Evolutionary conservation across 2,329 filamentous ascomycete genomes (phyloP).

Genomic region (Chaetothyriales sp.): DNA sequence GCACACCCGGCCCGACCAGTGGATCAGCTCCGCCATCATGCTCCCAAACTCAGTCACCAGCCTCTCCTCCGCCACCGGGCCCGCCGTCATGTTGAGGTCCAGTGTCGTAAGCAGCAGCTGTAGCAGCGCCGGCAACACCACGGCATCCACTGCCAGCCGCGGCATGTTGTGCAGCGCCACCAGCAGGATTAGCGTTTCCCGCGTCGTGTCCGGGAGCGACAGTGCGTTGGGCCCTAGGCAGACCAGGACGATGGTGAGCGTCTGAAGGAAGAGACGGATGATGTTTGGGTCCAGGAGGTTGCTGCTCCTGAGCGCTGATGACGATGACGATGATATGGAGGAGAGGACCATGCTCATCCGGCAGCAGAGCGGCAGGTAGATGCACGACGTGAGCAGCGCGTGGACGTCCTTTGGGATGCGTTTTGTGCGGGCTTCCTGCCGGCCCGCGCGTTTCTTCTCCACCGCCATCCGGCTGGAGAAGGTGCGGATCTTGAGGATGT

Average conservation of each 20-base stretch:
- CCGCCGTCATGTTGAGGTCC: slow-evolving; percentile 53
- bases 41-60: slow-evolving; percentile 62
- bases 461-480: slow-evolving; percentile 67
- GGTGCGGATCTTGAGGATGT: slow-evolving; percentile 74
- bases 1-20: slow-evolving; percentile 74
- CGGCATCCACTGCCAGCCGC: slow-evolving; percentile 46
- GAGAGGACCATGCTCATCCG: slow-evolving; percentile 51
- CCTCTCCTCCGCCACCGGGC: slow-evolving; percentile 44
- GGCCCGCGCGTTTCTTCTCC: slow-evolving; percentile 39
- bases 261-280: slow-evolving; percentile 70
- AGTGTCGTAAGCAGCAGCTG: slow-evolving; percentile 68
- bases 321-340: slow-evolving; percentile 2
- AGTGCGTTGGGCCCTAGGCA: slow-evolving; percentile 69
- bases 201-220: slow-evolving; percentile 49
- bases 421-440: slow-evolving; percentile 34
- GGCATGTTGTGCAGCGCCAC: slow-evolving; percentile 42
- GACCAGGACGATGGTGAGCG: slow-evolving; percentile 67
- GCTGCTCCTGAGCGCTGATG: slow-evolving; percentile 25
- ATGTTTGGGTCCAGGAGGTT: slow-evolving; percentile 63
- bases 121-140: slow-evolving; percentile 59
- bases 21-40: slow-evolving; percentile 70
- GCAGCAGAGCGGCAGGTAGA: slow-evolving; percentile 77
- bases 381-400: slow-evolving; percentile 56
- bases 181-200: slow-evolving; percentile 72
- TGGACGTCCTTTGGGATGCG: slow-evolving; percentile 66